phyloP scores from a whole-genome alignment of 352 stramenopile genomes.

The Thalassiosira mediterranea region DNA sequence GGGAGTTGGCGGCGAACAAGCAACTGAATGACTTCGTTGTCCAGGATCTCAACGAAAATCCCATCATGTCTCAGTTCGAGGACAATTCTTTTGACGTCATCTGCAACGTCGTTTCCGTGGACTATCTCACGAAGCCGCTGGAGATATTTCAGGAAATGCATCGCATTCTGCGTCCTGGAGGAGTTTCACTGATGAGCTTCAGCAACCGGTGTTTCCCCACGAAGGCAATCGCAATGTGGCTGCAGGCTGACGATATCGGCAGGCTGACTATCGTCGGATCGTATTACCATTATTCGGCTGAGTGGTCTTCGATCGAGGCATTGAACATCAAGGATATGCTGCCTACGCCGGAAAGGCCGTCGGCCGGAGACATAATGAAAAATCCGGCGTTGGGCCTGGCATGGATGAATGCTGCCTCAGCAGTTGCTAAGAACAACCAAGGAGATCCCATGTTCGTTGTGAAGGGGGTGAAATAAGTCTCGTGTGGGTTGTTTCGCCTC shows the following conservation, averaged over 20 bases:
- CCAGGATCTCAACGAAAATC: conserved; percentile 83
- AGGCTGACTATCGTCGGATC: conserved; percentile 83
- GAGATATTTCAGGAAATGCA: conserved; percentile 85
- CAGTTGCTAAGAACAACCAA: conserved; percentile 58
- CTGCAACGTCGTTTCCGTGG: conserved; percentile 83
- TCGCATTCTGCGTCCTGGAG: conserved; percentile 81
- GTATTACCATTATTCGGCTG: conserved; percentile 83
- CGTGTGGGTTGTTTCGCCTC: no score
- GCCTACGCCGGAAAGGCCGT: conserved; percentile 43
- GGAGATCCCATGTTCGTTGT: conserved; percentile 79
- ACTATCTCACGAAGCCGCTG: conserved; percentile 85
- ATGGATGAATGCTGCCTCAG: conserved; percentile 66
- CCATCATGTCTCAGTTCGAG: conserved; percentile 75
- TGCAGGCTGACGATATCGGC: conserved; percentile 80
- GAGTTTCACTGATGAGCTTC: conserved; percentile 82
- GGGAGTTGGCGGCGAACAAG: conserved; percentile 62
- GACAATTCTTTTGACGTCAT: conserved; percentile 85
- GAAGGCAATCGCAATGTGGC: conserved; percentile 86
- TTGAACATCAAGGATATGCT: conserved; percentile 76
- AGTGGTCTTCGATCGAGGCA: conserved; percentile 78
- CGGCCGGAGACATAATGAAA: conserved; percentile 53
- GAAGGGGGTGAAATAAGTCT: conserved; percentile 62
- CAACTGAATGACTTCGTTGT: conserved; percentile 80
- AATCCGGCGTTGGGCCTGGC: conserved; percentile 61
- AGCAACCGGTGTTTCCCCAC: conserved; percentile 86